phyloP scores from a whole-genome alignment of 495 filamentous ascomycete genomes.

The Xanthoparmelia taractica region DNA sequence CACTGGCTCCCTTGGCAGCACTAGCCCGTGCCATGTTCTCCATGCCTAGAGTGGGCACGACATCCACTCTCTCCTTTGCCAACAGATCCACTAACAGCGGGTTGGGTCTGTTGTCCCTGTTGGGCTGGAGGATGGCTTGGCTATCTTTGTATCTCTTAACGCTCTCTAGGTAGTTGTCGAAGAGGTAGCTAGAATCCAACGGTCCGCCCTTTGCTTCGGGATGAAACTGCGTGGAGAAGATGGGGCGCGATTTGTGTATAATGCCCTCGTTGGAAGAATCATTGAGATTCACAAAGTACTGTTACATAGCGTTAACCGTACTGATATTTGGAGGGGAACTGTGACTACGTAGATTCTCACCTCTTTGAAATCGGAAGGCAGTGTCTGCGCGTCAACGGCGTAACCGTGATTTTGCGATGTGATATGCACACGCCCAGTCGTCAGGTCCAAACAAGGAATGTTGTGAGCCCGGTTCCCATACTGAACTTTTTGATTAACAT shows the following conservation, averaged over 20 bases:
- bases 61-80: slow-evolving; percentile 87
- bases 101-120: slow-evolving; percentile 71
- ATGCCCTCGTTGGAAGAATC: slow-evolving; percentile 59
- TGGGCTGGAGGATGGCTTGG: slow-evolving; percentile 55
- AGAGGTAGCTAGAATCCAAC: slow-evolving; percentile 86
- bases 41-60: slow-evolving; percentile 57
- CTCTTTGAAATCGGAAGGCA: slow-evolving; percentile 84
- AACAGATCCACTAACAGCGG: slow-evolving; percentile 85
- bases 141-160: slow-evolving; percentile 80
- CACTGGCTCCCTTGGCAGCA: slow-evolving; percentile 28
- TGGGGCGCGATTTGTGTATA: slow-evolving; percentile 91
- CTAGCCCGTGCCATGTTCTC: slow-evolving; percentile 32
- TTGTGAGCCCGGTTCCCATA: slow-evolving; percentile 99
- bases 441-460: slow-evolving; percentile 88
- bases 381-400: slow-evolving; percentile 79
- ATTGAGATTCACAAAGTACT: slow-evolving; percentile 40
- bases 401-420: slow-evolving; percentile 98
- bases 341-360: slow-evolving; percentile 59
- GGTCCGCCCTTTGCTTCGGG: slow-evolving; percentile 96
- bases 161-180: slow-evolving; percentile 89
- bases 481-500: slow-evolving; percentile 5
- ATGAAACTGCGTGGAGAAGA: slow-evolving; percentile 98
- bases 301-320: neutral
- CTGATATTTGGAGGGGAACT: neutral
- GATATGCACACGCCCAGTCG: slow-evolving; percentile 95